Evolutionary conservation across 176 grass and related monocot species (phyloP).

Genomic region (Thinopyrum elongatum): DNA sequence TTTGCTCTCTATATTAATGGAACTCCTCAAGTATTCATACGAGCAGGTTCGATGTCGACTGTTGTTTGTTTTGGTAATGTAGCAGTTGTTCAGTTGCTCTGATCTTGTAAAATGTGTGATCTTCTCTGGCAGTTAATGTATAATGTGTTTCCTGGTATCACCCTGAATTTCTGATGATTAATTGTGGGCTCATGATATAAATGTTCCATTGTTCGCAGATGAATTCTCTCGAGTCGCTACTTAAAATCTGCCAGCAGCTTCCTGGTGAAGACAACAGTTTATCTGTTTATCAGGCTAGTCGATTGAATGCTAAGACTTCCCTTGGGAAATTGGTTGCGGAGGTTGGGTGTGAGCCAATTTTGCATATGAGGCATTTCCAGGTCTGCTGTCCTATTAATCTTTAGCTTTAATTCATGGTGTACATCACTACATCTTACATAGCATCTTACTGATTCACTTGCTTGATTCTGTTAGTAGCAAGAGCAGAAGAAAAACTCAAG

Average conservation of each 20-base stretch:
- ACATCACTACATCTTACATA: background rate
- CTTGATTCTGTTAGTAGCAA: slow-evolving; percentile 9
- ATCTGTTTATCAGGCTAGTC: slow-evolving; percentile 61
- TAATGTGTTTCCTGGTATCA: slow-evolving; percentile 8
- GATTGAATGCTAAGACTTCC: slow-evolving; percentile 78
- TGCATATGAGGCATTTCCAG: slow-evolving; percentile 99
- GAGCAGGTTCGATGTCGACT: background rate
- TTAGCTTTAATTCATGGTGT: slow-evolving; percentile 6
- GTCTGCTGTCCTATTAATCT: slow-evolving; percentile 37
- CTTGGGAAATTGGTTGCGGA: slow-evolving; percentile 85
- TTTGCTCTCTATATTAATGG: background rate
- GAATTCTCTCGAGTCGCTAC: slow-evolving; percentile 75
- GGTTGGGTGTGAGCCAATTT: slow-evolving; percentile 92
- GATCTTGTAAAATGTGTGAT: background rate
- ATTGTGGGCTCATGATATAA: slow-evolving; percentile 4
- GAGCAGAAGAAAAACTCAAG: background rate
- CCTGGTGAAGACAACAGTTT: slow-evolving; percentile 62
- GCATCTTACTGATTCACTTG: background rate
- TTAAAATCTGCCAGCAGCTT: slow-evolving; percentile 80
- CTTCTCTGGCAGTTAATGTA: background rate
- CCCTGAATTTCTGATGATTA: background rate
- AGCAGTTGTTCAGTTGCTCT: background rate
- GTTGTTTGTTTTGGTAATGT: background rate
- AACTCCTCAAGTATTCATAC: background rate
- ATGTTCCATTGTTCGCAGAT: slow-evolving; percentile 55